Percentiles rank a stretch among this genome's conserved stretches.
phyloP scores from a whole-genome alignment of 768 basidiomycete species.

The Jaapia argillacea region DNA sequence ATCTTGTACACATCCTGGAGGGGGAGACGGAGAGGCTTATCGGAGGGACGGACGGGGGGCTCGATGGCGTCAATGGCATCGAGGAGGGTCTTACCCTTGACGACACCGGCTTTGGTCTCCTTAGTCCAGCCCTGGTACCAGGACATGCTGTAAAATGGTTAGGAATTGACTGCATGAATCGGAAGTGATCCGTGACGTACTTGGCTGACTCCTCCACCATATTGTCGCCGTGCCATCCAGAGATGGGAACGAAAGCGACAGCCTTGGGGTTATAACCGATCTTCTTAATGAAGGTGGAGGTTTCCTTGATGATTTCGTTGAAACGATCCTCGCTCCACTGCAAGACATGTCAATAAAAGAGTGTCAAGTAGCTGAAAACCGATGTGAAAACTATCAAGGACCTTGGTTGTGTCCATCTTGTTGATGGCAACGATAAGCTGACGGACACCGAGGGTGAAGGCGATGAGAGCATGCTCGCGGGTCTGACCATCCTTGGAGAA shows the following conservation, averaged over 20 bases:
- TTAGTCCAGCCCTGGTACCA: slow-evolving; percentile 99
- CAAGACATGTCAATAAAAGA: slow-evolving; percentile 3
- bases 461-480: slow-evolving; percentile 98
- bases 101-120: slow-evolving; percentile 87
- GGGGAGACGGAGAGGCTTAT: slow-evolving; percentile 99
- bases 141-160: slow-evolving; percentile 60
- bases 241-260: slow-evolving; percentile 98
- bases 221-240: slow-evolving; percentile 99
- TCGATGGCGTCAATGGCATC: slow-evolving; percentile 99
- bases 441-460: slow-evolving; percentile 99
- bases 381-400: slow-evolving; percentile 17
- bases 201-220: slow-evolving; percentile 99
- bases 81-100: slow-evolving; percentile 98
- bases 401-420: slow-evolving; percentile 99
- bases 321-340: slow-evolving; percentile 99
- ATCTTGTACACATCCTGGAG: slow-evolving; percentile 99
- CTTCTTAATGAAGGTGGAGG: slow-evolving; percentile 97
- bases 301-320: slow-evolving; percentile 99
- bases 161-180: background rate
- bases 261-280: slow-evolving; percentile 99
- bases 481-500: slow-evolving; percentile 99
- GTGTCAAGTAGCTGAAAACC: background rate
- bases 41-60: slow-evolving; percentile 90
- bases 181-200: slow-evolving; percentile 31
- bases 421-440: slow-evolving; percentile 99